phyloP scores from a whole-genome alignment of 805 yeast genomes.

The Saitoella complicata region DNA sequence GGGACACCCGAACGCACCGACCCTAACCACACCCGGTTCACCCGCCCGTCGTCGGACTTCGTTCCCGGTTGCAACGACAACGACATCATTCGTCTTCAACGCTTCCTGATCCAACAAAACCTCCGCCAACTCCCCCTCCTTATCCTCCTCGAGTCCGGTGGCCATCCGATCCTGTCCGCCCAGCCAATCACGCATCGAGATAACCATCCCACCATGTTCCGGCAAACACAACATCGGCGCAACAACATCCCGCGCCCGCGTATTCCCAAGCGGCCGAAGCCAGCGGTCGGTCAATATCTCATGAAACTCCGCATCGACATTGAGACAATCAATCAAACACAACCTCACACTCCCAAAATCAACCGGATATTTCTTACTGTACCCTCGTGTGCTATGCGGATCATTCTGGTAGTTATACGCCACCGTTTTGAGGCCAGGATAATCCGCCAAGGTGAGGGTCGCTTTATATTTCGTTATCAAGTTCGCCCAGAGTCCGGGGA shows the following conservation, averaged over 20 bases:
- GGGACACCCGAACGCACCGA: conserved; percentile 89
- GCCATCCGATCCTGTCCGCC: conserved; percentile 53
- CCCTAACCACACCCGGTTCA: conserved; percentile 28
- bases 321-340: conserved; percentile 76
- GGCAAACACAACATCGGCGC: conserved; percentile 78
- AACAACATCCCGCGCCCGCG: conserved; percentile 53
- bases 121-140: conserved; percentile 38
- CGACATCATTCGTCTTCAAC: conserved; percentile 53
- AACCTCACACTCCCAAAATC: conserved; percentile 69
- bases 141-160: conserved; percentile 24
- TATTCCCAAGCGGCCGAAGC: conserved; percentile 79
- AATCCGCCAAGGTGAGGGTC: conserved; percentile 66
- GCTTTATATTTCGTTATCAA: conserved; percentile 55
- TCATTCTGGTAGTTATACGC: conserved; percentile 83
- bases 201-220: conserved; percentile 93
- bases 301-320: conserved; percentile 85
- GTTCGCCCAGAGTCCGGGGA: conserved; percentile 77
- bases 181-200: conserved; percentile 83
- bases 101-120: conserved; percentile 59
- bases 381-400: conserved; percentile 72
- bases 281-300: conserved; percentile 80
- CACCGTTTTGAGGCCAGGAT: conserved; percentile 74
- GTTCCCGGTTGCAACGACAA: conserved; percentile 32
- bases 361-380: conserved; percentile 53
- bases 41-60: background rate